Conservation (phyloP, 2,329 filamentous ascomycete genomes). For the Trichoderma gracile region DNA sequence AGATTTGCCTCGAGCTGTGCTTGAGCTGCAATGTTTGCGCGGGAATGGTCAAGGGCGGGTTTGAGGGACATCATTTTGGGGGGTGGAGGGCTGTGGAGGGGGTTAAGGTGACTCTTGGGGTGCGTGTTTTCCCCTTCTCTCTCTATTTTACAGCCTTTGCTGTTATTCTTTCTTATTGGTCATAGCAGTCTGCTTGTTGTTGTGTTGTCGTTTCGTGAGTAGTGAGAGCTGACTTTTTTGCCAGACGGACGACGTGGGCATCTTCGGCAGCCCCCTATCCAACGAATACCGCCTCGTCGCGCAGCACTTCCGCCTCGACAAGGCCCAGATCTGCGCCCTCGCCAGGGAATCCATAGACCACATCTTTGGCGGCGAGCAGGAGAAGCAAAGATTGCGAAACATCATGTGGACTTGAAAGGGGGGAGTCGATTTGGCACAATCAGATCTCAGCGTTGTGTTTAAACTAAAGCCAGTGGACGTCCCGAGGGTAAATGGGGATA, state of each 20-base stretch:
- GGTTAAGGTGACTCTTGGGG: slow-evolving; percentile 65
- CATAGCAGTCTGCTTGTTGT: too few relatives aligned
- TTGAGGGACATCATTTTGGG: slow-evolving; percentile 73
- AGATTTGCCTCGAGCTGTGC: slow-evolving; percentile 72
- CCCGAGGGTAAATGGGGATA: background rate
- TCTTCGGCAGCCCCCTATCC: slow-evolving; percentile 74
- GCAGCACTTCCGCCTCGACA: slow-evolving; percentile 63
- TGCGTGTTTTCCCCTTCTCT: slow-evolving; percentile 45
- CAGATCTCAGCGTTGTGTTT: too few relatives aligned
- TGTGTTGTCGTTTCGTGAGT: too few relatives aligned
- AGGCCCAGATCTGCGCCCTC: slow-evolving; percentile 51
- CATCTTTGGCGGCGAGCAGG: slow-evolving; percentile 66
- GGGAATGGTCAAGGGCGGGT: slow-evolving; percentile 67
- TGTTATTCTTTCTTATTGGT: background rate
- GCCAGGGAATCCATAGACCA: slow-evolving; percentile 62
- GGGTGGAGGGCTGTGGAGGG: slow-evolving; percentile 64
- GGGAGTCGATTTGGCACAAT: background rate
- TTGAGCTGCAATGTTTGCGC: slow-evolving; percentile 80
- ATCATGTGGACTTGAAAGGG: slow-evolving; percentile 48
- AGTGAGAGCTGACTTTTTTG: background rate
- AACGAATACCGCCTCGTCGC: slow-evolving; percentile 76
- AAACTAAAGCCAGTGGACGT: background rate
- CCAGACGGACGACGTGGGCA: slow-evolving; percentile 80
- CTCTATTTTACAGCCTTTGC: background rate
- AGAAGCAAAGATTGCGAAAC: slow-evolving; percentile 57